These are phyloP conservation scores for Hortiboletus campestris DNA, from an alignment of 768 basidiomycete species.

Conservation along the genomic window DNA sequence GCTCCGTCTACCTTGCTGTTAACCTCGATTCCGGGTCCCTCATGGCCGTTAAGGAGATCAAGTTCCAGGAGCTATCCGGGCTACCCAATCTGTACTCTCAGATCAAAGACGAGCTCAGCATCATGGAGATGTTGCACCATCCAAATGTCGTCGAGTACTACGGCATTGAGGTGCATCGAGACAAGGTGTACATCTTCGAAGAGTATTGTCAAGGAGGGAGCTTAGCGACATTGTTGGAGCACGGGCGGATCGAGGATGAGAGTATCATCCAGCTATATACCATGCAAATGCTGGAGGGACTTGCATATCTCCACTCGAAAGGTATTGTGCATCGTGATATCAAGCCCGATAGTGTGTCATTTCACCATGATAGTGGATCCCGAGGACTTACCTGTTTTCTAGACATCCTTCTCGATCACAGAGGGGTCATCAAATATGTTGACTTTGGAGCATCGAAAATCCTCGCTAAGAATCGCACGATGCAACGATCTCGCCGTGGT, in stretches of 20 bases:
- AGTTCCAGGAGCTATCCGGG: constrained; percentile 90
- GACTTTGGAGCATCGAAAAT: constrained; percentile 99
- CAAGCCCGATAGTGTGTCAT: constrained; percentile 91
- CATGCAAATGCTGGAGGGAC: constrained; percentile 93
- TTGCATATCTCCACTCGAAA: constrained; percentile 90
- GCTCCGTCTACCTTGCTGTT: constrained; percentile 98
- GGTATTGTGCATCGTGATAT: constrained; percentile 95
- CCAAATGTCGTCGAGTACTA: constrained; percentile 99
- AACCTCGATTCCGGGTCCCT: constrained; percentile 93
- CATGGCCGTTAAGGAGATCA: constrained; percentile 99
- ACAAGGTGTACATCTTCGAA: constrained; percentile 98
- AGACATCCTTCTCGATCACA: constrained; percentile 92
- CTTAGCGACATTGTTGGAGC: constrained; percentile 81
- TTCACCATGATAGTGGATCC: not conserved
- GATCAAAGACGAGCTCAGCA: constrained; percentile 92
- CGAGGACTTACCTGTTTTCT: constrained; percentile 13
- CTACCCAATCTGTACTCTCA: constrained; percentile 86
- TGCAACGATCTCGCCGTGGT: constrained; percentile 65
- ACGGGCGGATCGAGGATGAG: constrained; percentile 95
- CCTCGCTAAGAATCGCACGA: constrained; percentile 83
- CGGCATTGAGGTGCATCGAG: constrained; percentile 97
- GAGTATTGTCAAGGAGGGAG: constrained; percentile 98
- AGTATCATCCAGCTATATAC: constrained; percentile 94
- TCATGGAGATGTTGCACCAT: constrained; percentile 98
- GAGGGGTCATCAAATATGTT: constrained; percentile 92